These are phyloP conservation scores for Hymenoscyphus repandus DNA, from an alignment of 2,329 filamentous ascomycete genomes.

Conservation along the genomic window DNA sequence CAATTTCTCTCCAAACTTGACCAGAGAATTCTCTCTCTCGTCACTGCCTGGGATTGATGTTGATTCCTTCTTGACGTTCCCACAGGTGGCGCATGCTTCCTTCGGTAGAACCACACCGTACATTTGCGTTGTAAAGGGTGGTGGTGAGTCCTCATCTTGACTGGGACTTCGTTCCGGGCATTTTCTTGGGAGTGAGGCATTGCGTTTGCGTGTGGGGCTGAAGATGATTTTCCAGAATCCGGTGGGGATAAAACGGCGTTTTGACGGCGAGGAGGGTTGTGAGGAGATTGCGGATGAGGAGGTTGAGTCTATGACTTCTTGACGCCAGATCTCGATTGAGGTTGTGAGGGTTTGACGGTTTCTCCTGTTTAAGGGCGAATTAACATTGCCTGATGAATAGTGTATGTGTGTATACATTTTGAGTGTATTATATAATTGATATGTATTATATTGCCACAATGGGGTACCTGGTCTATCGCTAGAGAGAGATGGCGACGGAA, in stretches of 20 bases:
- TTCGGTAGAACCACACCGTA: neutral
- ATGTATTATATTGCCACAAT: no score
- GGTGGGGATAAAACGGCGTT: neutral
- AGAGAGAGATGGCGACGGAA: constrained; percentile 3
- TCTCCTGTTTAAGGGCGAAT: no score
- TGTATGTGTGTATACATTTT: no score
- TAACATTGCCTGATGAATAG: no score
- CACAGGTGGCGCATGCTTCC: neutral
- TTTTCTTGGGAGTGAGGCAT: no score
- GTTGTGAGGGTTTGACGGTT: constrained; percentile 27
- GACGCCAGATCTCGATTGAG: constrained; percentile 46
- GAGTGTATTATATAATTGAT: no score
- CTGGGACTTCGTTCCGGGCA: neutral
- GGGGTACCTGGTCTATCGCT: no score
- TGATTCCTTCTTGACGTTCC: neutral
- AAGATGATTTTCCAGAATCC: neutral
- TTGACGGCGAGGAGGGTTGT: neutral
- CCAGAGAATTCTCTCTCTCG: constrained; percentile 20
- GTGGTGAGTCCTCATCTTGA: no score
- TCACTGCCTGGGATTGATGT: constrained; percentile 3
- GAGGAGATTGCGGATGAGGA: neutral
- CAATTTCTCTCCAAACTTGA: constrained; percentile 33
- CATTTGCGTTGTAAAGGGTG: no score
- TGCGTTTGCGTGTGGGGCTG: no score
- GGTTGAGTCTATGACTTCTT: constrained; percentile 38